Evolutionary conservation across 2,329 filamentous ascomycete genomes (phyloP), one percentile per base, ranked within the genome.

Genomic region (Biscogniauxia mediterranea): DNA sequence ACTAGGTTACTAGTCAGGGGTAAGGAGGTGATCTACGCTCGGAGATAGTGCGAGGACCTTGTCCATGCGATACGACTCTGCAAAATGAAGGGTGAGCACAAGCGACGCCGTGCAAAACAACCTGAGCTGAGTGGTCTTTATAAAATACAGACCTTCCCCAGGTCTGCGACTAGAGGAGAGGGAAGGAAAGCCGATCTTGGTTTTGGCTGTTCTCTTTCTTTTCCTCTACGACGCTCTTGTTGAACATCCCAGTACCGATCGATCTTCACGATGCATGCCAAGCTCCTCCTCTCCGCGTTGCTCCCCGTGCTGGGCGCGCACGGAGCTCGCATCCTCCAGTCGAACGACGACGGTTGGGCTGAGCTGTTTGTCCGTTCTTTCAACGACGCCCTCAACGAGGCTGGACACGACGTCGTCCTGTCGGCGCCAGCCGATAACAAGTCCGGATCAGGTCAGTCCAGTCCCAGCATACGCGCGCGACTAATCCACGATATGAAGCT

Each of bases 261-360:
- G 50, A 19, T 32, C 52, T 25, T 32, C 58, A 65, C 54, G 59
- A 69, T 69, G 68, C 68, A 65, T 20, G 49, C 55, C 38, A 60
- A 65, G 54, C 50, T 51, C 52, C 17, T 69, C 15, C 38, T 68
- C 3, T 51, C 62, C 28, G 58, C 55, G 20, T 20, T 68, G 55
- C 55, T 68, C 53, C 56, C 66, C 50, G 56, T 65, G 25, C 25
- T 64, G 11, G 66, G 60, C 38, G 65, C 59, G 5, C 65, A 73
- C 19, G 70, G 68, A 58, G 70, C 82, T 53, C 85, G 85, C 66
- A 84, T 89, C 68, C 71, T 91, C 58, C 85, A 88, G 60, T 83
- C 83, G 65, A 91, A 91, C 73, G 89, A 91, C 66, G 89, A 91
- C 70, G 89, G 89, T 38, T 91, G 89, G 89, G 87, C 88, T 5